Evolutionary conservation across 768 basidiomycete genomes (phyloP).

Genomic region (Termitomyces bulborhizus): DNA sequence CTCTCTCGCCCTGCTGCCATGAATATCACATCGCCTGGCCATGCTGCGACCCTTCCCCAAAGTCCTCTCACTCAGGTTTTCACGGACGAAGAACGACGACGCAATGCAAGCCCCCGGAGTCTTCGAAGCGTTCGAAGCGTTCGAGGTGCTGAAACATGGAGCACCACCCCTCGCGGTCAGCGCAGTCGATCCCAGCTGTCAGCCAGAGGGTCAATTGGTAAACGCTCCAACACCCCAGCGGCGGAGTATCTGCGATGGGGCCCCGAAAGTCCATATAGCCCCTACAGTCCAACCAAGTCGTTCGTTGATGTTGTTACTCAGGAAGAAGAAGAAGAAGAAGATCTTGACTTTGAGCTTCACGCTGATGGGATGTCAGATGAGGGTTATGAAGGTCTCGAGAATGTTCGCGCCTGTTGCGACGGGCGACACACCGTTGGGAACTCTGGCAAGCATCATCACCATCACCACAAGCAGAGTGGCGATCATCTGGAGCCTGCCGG

Average conservation of each 20-base stretch:
- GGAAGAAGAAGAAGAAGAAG: slow-evolving; percentile 53
- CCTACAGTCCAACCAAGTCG: slow-evolving; percentile 69
- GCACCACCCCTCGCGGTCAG: slow-evolving; percentile 69
- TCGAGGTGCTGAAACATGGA: slow-evolving; percentile 59
- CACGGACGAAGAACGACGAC: slow-evolving; percentile 47
- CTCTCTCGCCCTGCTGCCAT: slow-evolving; percentile 61
- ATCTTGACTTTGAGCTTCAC: slow-evolving; percentile 80
- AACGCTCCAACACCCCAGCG: slow-evolving; percentile 87
- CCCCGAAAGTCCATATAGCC: slow-evolving; percentile 73
- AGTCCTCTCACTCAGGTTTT: slow-evolving; percentile 46
- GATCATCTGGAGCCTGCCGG: slow-evolving; percentile 45
- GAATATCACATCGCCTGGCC: slow-evolving; percentile 32
- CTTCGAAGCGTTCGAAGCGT: slow-evolving; percentile 63
- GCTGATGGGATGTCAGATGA: slow-evolving; percentile 67
- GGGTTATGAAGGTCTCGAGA: slow-evolving; percentile 89
- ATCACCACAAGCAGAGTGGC: slow-evolving; percentile 43
- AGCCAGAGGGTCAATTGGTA: slow-evolving; percentile 65
- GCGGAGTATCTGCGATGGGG: slow-evolving; percentile 84
- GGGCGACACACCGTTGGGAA: slow-evolving; percentile 81
- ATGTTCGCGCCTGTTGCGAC: slow-evolving; percentile 89
- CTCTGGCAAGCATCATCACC: slow-evolving; percentile 43
- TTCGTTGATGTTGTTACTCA: slow-evolving; percentile 45
- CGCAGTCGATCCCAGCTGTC: slow-evolving; percentile 79
- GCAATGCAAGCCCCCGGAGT: slow-evolving; percentile 60
- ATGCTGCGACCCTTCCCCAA: slow-evolving; percentile 29